These are phyloP conservation scores for Zymoseptoria tritici DNA, from an alignment of 2,329 filamentous ascomycete species.

Conservation along the genomic window DNA sequence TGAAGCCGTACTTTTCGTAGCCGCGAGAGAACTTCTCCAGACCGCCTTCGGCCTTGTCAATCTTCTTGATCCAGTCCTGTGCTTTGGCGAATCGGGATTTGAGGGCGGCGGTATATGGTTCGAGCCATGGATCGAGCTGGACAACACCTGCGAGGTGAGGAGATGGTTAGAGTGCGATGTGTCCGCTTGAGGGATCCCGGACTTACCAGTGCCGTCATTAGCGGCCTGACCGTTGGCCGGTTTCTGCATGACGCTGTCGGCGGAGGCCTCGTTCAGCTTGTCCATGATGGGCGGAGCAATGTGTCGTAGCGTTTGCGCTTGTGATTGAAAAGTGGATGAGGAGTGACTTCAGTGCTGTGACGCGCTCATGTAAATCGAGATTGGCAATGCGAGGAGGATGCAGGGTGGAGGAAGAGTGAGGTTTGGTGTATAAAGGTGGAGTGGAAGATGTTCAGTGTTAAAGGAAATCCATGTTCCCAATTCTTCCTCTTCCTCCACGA, in stretches of 20 bases:
- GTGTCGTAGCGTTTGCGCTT: neutral
- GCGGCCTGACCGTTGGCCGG: constrained; percentile 48
- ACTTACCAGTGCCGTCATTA: constrained; percentile 63
- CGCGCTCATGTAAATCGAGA: no score
- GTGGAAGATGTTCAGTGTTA: neutral
- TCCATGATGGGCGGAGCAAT: constrained; percentile 26
- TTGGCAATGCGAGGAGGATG: neutral
- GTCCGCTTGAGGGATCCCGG: neutral
- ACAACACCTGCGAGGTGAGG: constrained; percentile 60
- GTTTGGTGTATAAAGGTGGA: neutral
- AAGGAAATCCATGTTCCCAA: neutral
- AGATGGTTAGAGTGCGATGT: constrained; percentile 12
- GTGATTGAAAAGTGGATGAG: no score
- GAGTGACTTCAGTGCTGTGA: no score
- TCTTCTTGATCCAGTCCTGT: constrained; percentile 77
- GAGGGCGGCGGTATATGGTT: constrained; percentile 72
- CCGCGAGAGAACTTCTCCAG: constrained; percentile 88
- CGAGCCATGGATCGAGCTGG: constrained; percentile 80
- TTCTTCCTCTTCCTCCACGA: neutral
- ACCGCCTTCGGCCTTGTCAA: constrained; percentile 78
- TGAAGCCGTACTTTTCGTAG: constrained; percentile 78
- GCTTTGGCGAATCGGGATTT: constrained; percentile 70
- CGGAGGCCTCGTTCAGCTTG: constrained; percentile 38
- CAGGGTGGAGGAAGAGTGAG: neutral
- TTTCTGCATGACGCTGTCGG: constrained; percentile 38